Conservation (phyloP, 2,329 filamentous ascomycete species). For the Venturia asperata region DNA sequence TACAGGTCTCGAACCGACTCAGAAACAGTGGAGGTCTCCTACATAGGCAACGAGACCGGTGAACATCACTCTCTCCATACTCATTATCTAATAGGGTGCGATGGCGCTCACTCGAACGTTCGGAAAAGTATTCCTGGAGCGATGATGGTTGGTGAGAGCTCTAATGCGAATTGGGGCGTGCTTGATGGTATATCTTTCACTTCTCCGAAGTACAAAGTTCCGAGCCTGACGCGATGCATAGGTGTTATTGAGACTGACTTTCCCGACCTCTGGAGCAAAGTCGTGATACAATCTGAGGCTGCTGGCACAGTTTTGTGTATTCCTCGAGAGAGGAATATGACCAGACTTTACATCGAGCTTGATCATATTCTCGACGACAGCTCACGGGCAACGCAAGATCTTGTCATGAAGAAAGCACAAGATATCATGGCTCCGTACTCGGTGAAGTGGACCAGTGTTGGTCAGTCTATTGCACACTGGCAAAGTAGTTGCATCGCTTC, state of each 20-base stretch:
- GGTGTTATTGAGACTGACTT: slow-evolving; percentile 42
- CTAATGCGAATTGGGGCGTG: slow-evolving; percentile 54
- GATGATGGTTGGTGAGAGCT: background rate
- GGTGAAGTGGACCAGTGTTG: slow-evolving; percentile 38
- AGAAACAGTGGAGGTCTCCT: slow-evolving; percentile 37
- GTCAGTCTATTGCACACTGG: background rate
- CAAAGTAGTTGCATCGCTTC: too few species aligned
- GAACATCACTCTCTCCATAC: slow-evolving; percentile 43
- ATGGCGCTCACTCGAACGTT: slow-evolving; percentile 65
- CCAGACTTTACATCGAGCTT: slow-evolving; percentile 50
- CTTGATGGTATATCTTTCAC: slow-evolving; percentile 64
- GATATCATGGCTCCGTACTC: slow-evolving; percentile 32
- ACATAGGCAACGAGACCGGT: slow-evolving; percentile 34
- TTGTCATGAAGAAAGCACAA: slow-evolving; percentile 60
- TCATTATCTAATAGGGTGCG: slow-evolving; percentile 63
- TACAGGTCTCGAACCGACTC: slow-evolving; percentile 35
- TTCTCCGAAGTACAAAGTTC: slow-evolving; percentile 33
- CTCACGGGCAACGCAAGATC: slow-evolving; percentile 48
- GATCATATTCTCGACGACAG: slow-evolving; percentile 24
- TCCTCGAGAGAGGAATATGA: slow-evolving; percentile 65
- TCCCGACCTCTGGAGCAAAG: slow-evolving; percentile 69
- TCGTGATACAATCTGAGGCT: slow-evolving; percentile 59
- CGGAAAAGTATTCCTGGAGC: slow-evolving; percentile 49
- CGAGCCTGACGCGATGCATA: slow-evolving; percentile 37
- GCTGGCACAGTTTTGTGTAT: slow-evolving; percentile 67